These are phyloP conservation scores for Apostasia shenzhenica DNA, from an alignment of 106 monocot genomes.

Conservation along the genomic window DNA sequence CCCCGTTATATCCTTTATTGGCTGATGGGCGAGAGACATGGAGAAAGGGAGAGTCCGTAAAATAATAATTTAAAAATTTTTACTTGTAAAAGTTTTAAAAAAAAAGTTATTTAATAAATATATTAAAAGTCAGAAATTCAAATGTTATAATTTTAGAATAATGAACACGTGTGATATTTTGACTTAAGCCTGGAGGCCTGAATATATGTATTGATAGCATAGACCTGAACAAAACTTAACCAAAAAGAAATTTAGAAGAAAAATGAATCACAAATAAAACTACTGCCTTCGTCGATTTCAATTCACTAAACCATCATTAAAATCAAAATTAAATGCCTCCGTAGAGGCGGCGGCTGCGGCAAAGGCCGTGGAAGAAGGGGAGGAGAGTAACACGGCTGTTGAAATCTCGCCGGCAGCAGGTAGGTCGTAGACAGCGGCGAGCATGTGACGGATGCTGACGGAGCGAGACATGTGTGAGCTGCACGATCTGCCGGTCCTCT, in stretches of 20 bases:
- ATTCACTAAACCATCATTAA: neutral
- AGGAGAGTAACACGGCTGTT: neutral
- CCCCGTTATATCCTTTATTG: too few relatives aligned
- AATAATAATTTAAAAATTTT: too few relatives aligned
- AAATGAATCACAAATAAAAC: neutral
- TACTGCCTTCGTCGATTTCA: neutral
- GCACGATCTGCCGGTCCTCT: slow-evolving; percentile 7
- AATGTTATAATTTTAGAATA: too few relatives aligned
- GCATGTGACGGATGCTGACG: slow-evolving; percentile 35
- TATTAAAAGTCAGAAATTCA: too few relatives aligned
- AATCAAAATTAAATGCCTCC: neutral
- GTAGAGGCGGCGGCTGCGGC: neutral
- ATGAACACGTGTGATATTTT: neutral
- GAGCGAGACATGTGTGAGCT: slow-evolving; percentile 41
- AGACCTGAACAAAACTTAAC: too few relatives aligned
- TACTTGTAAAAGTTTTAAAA: too few relatives aligned
- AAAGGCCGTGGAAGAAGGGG: neutral
- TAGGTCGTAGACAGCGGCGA: slow-evolving; percentile 45
- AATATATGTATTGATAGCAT: too few relatives aligned
- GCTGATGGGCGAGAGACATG: too few relatives aligned
- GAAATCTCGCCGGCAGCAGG: slow-evolving; percentile 28
- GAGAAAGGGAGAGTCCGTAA: too few relatives aligned
- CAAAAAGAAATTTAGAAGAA: too few relatives aligned
- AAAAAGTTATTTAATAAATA: too few relatives aligned
- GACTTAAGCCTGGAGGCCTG: too few relatives aligned